phyloP scores from a whole-genome alignment of 139 green algal genomes.

The Chlorella sp. region DNA sequence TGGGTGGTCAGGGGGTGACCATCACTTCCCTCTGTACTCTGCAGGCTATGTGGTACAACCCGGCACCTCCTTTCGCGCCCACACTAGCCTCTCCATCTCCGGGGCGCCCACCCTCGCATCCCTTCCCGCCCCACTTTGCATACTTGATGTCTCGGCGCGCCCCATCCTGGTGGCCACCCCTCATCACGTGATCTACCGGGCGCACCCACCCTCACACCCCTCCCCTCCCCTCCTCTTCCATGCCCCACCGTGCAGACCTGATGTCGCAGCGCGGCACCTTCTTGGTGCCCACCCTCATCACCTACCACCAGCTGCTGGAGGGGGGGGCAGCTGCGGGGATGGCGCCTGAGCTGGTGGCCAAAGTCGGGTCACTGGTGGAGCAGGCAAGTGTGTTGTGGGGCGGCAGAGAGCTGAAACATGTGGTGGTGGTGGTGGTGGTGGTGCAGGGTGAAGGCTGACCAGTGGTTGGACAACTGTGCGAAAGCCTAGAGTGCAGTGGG shows the following conservation, averaged over 20 bases:
- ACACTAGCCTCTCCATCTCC: too few species aligned
- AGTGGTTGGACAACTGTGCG: too few species aligned
- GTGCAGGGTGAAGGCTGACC: neutral
- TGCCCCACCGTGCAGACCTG: neutral
- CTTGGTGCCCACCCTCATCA: conserved; percentile 73
- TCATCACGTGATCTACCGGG: neutral
- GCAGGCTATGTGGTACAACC: too few species aligned
- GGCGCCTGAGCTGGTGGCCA: conserved; percentile 61
- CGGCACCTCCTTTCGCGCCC: too few species aligned
- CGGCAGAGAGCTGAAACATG: neutral
- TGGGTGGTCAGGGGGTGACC: too few species aligned
- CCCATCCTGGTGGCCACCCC: neutral
- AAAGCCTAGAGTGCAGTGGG: too few species aligned
- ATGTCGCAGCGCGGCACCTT: conserved; percentile 49
- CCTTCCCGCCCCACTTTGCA: too few species aligned
- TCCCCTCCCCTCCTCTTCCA: neutral
- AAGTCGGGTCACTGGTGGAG: conserved; percentile 61
- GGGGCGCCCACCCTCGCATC: too few species aligned
- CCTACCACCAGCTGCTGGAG: conserved; percentile 58
- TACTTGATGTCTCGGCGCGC: conserved; percentile 36
- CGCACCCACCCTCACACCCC: neutral
- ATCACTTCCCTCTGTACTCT: too few species aligned
- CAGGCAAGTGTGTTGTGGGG: conserved; percentile 22
- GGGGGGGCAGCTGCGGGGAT: conserved; percentile 60
- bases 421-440: neutral